These are phyloP conservation scores for Globisporangium solare DNA, from an alignment of 352 stramenopile species.

Conservation along the genomic window DNA sequence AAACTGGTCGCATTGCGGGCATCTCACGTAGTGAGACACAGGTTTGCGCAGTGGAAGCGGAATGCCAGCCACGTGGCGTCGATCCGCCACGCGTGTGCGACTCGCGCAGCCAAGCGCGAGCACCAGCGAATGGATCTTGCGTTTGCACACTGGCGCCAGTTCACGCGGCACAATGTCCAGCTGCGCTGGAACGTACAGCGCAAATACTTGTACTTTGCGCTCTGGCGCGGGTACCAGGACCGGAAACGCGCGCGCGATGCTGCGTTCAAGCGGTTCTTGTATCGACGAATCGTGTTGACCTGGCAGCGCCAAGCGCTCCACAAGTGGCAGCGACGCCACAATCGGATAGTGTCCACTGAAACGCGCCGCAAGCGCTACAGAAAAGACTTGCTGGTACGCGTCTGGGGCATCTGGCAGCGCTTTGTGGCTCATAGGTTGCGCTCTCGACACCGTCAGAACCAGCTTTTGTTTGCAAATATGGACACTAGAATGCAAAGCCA, in stretches of 20 bases:
- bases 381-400: not conserved
- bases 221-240: constrained; percentile 7
- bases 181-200: constrained; percentile 13
- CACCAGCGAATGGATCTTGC: not conserved
- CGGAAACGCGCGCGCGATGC: constrained; percentile 1
- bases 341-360: not conserved
- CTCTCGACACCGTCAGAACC: constrained; percentile 2
- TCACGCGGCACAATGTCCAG: not conserved
- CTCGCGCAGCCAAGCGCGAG: not conserved
- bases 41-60: constrained; percentile 3
- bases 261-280: constrained; percentile 15
- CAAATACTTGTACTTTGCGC: constrained; percentile 10
- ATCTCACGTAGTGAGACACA: not conserved
- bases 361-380: not conserved
- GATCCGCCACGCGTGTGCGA: not conserved
- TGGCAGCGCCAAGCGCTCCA: constrained; percentile 17
- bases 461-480: not conserved
- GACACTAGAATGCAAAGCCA: not conserved
- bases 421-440: constrained; percentile 1
- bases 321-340: constrained; percentile 18
- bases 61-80: not conserved
- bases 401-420: constrained; percentile 1
- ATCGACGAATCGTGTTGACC: not conserved
- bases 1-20: not conserved
- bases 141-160: constrained; percentile 2